Base-by-base conservation (phyloP, 805 yeast species). In the Phaffomyces antillensis region DNA sequence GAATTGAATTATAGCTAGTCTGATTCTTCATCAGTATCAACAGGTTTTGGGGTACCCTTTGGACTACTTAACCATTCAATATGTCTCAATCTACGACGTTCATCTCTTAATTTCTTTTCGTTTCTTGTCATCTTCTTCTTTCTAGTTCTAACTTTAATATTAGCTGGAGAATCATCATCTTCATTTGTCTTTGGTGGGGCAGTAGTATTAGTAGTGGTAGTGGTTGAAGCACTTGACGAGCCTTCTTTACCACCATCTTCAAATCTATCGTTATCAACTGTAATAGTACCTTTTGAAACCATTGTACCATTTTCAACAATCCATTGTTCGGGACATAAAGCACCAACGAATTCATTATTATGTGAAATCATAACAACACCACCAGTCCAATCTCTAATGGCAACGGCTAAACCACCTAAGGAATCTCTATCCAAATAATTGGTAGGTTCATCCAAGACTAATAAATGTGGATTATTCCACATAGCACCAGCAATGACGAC, bases 401-500 rank as follows among this genome's bases (percentile, higher is more conserved):
- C 99, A 58, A 91, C 81, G 26, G 99, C 98, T 55, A 91, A 76
- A 40, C 97, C 99, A 66, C 98, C 99, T 51, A 91, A 75, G 24
- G 98, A 90, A 66, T 91, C 99, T 75, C 99, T 84, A 68, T 91
- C 99, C 70, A 91, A 75, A 74, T 93, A 91, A 72, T 91, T 91
- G 60, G 98, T 91, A 64, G 99, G 99, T 77, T 91, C 99, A 68
- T 91, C 99, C 50, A 91, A 76, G 37, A 91, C 99, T 52, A 91
- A 77, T 66, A 91, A 77, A 67, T 91, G 99, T 17, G 99, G 99
- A 64, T 91, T 93, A 70, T 93, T 91, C 99, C 99, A 91, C 93
- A 91, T 91, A 52, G 98, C 97, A 69, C 98, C 99, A 13, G 98
- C 98, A 71, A 91, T 91, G 49, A 91, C 99, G 52, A 91, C 98